Evolutionary conservation across 495 filamentous ascomycete genomes (phyloP).

Genomic region (Hyaloscypha variabilis): DNA sequence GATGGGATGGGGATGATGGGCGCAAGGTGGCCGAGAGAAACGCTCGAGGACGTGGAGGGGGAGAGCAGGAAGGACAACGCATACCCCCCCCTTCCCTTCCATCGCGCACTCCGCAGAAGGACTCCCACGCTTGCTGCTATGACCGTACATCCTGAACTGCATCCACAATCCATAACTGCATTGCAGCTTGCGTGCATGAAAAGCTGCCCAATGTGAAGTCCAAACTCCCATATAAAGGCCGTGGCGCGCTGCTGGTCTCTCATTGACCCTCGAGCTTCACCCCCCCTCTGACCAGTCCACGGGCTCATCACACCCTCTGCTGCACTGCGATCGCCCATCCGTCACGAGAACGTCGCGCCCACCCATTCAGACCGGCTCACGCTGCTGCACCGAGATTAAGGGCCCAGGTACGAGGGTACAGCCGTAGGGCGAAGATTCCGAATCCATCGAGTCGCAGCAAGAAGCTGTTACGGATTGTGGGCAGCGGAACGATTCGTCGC

Average conservation of each 20-base stretch:
- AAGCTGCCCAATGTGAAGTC: constrained; percentile 28
- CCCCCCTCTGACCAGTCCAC: not conserved
- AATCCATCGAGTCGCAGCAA: constrained; percentile 11
- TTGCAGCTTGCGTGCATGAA: constrained; percentile 12
- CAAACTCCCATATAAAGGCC: constrained; percentile 24
- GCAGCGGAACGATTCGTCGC: not conserved
- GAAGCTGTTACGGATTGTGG: not conserved
- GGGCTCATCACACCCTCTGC: not conserved
- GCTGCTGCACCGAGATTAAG: not conserved
- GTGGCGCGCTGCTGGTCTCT: constrained; percentile 11
- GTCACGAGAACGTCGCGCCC: not conserved
- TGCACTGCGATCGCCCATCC: not conserved
- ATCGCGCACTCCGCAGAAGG: not conserved
- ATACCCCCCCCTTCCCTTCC: constrained; percentile 9
- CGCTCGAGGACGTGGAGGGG: not conserved
- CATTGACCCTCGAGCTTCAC: not conserved
- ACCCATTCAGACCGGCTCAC: not conserved
- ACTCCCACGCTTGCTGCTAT: not conserved
- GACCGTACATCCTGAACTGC: not conserved
- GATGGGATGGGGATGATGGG: not conserved
- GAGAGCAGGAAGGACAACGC: constrained; percentile 14
- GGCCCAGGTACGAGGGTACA: not conserved
- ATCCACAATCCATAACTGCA: constrained; percentile 6
- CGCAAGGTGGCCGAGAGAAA: constrained; percentile 9
- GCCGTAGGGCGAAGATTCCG: constrained; percentile 5